Percentiles rank a stretch among this genome's conserved stretches.
Evolutionary conservation across 176 grass and related monocot genomes (phyloP).

Genomic region (Juncus effusus): DNA sequence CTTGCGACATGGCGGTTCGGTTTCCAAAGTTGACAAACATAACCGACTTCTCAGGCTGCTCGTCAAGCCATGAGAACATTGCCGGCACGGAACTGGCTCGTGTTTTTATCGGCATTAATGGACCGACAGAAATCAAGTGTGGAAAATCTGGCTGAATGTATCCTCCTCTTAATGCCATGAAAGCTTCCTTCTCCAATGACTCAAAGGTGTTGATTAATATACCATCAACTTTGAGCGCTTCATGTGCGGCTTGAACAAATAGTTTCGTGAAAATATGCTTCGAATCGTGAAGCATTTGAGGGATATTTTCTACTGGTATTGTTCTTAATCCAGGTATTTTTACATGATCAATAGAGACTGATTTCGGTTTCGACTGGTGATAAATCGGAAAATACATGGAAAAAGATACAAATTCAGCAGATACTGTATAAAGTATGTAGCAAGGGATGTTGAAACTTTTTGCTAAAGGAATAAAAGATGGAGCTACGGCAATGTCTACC

Average conservation of each 20-base stretch:
- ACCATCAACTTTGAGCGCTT: conserved; percentile 18
- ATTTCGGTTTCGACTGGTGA: conserved; percentile 20
- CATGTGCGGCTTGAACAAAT: conserved; percentile 45
- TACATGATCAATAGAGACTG: conserved; percentile 30
- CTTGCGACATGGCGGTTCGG: conserved; percentile 36
- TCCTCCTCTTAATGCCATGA: conserved; percentile 33
- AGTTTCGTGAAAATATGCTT: conserved; percentile 57
- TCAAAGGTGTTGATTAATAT: conserved; percentile 54
- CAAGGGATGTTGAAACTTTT: conserved; percentile 33
- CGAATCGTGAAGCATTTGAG: conserved; percentile 48
- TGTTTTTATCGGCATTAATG: conserved; percentile 9
- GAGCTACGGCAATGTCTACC: conserved; percentile 40
- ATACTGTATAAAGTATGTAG: conserved; percentile 59
- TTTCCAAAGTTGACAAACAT: conserved; percentile 77
- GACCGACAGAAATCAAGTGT: conserved; percentile 36
- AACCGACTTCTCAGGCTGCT: conserved; percentile 59
- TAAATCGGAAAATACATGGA: conserved; percentile 42
- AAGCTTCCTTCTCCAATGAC: conserved; percentile 33
- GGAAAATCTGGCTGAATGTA: conserved; percentile 29
- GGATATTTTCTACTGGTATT: conserved; percentile 29
- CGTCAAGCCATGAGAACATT: conserved; percentile 34
- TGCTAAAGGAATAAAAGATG: conserved; percentile 34
- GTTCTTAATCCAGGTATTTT: conserved; percentile 41
- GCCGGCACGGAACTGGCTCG: no score
- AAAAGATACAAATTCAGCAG: conserved; percentile 52